Base-by-base conservation (phyloP, 169 alveolate species). In the Plasmodium fragile region DNA sequence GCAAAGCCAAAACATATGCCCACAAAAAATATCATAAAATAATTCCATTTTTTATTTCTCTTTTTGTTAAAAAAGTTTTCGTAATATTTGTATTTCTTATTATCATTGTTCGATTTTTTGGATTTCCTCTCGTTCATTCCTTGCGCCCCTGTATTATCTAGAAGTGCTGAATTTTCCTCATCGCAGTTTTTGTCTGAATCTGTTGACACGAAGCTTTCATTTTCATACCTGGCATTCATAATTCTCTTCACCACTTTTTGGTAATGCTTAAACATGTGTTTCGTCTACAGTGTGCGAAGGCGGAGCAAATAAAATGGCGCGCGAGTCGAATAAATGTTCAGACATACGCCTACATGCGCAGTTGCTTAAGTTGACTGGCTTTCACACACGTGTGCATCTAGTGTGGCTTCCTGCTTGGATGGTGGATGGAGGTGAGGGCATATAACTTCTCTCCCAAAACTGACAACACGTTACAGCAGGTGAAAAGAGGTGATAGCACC, bases 1-100 rank as follows among this genome's bases (percentile, higher is more conserved):
- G 94, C 94, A 70, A 90, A 90, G 52, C 94, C 94, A 8, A 90
- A 81, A 52, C 94, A 90, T 90, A 90, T 71, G 7, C 94, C 94
- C 82, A 90, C 53, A 90, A 90, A 90, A 90, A 90, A 90, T 80
- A 90, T 90, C 18, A 90, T 65, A 34, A 55, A 80, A 69, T 90
- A 90, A 80, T 90, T 90, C 94, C 94, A 90, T 72, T 90, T 90
- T 90, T 90, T 90, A 55, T 81, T 90, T 80, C 94, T 55, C 81
- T 53, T 78, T 89, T 55, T 89, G 78, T 75, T 75, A 84, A 84
- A 84, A 25, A 72, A 30, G 55, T 90, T 79, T 41, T 90, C 92
- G 53, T 72, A 65, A 80, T 77, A 78, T 65, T 71, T 70, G 30
- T 75, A 22, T 36, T 81, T 71, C 43, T 30, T 79, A 4, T 18